Conservation (phyloP, 2,329 filamentous ascomycete species). For the Verruconis gallopava region DNA sequence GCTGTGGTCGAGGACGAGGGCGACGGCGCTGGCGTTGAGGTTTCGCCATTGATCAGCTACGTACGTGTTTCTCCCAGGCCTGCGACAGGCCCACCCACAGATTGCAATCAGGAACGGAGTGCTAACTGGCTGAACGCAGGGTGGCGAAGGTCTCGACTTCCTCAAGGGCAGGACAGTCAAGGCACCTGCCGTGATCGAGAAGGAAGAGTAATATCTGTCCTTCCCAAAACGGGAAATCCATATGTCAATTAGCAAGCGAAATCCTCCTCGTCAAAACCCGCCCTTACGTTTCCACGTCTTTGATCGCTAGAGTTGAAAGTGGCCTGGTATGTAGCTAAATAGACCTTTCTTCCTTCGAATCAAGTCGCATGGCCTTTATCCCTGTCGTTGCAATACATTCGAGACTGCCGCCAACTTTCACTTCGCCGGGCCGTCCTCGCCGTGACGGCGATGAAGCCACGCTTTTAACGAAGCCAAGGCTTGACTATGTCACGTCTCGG, state of each 20-base stretch:
- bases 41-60: conserved; percentile 90
- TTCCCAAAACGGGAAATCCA: neutral
- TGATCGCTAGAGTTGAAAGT: too few species aligned
- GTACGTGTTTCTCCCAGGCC: conserved; percentile 42
- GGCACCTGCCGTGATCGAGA: conserved; percentile 51
- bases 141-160: conserved; percentile 50
- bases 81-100: too few species aligned
- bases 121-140: conserved; percentile 27
- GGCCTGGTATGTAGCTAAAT: too few species aligned
- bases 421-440: neutral
- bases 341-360: conserved; percentile 1
- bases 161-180: conserved; percentile 44
- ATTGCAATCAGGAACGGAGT: too few species aligned
- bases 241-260: too few species aligned
- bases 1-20: conserved; percentile 56
- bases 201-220: conserved; percentile 30
- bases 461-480: too few species aligned
- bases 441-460: neutral
- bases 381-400: conserved; percentile 5
- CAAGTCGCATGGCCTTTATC: neutral
- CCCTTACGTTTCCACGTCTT: too few species aligned
- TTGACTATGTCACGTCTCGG: too few species aligned
- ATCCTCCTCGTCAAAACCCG: too few species aligned
- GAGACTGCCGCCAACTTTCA: neutral
- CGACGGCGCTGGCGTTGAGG: conserved; percentile 59